Evolutionary conservation across 2,329 filamentous ascomycete genomes (phyloP).

Genomic region (Raffaelea albimanens): DNA sequence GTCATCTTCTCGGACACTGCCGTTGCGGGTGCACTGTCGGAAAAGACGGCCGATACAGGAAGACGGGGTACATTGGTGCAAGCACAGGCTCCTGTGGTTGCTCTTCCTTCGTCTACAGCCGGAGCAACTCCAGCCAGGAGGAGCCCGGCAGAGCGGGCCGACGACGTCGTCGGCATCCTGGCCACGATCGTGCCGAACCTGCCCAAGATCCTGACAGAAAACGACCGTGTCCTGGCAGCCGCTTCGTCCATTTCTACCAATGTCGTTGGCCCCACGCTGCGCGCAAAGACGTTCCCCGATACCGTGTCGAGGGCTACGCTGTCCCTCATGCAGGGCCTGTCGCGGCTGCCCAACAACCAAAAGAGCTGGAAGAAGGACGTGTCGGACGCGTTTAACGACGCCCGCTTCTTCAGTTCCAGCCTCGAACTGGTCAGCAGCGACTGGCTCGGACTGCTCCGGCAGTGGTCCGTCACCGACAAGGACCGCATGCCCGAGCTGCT

Average conservation of each 20-base stretch:
- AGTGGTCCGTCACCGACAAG: slow-evolving; percentile 81
- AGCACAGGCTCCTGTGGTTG: too few species aligned
- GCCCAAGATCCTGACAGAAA: slow-evolving; percentile 72
- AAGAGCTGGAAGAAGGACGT: slow-evolving; percentile 93
- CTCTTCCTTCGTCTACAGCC: not conserved
- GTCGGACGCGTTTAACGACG: slow-evolving; percentile 82
- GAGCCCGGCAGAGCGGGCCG: slow-evolving; percentile 41
- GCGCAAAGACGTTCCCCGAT: slow-evolving; percentile 77
- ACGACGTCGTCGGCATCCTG: slow-evolving; percentile 74
- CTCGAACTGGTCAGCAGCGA: slow-evolving; percentile 55
- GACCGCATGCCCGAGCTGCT: slow-evolving; percentile 78
- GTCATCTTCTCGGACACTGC: slow-evolving; percentile 54
- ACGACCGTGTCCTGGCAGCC: slow-evolving; percentile 71
- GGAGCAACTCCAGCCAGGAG: not conserved
- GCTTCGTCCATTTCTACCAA: slow-evolving; percentile 74
- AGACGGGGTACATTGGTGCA: not conserved
- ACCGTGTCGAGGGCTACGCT: slow-evolving; percentile 67
- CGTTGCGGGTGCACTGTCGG: slow-evolving; percentile 11
- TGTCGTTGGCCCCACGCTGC: slow-evolving; percentile 71
- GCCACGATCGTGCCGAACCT: slow-evolving; percentile 71
- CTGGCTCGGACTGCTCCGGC: slow-evolving; percentile 76
- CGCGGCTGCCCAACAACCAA: slow-evolving; percentile 67
- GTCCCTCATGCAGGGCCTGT: slow-evolving; percentile 65
- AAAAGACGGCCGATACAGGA: not conserved
- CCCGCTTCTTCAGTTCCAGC: slow-evolving; percentile 70